A percentile compares a stretch with the other conserved stretches of the same genome.
These are phyloP conservation scores for Salvia miltiorrhiza DNA, from an alignment of 257 asterid species.

Conservation along the genomic window DNA sequence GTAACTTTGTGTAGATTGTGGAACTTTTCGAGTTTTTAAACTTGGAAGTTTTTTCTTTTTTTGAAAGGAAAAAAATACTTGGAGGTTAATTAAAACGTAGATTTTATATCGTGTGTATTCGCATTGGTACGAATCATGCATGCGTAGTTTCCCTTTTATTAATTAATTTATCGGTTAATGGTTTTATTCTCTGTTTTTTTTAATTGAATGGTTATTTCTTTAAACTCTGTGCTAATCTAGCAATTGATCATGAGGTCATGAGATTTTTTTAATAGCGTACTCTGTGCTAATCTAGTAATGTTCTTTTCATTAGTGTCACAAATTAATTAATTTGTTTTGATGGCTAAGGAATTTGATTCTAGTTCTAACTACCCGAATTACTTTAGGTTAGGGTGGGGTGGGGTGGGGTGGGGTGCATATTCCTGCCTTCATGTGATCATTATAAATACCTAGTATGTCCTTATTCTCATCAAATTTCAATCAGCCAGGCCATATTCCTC, in stretches of 20 bases:
- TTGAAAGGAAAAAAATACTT: no score
- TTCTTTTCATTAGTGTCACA: background rate
- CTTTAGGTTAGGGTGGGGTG: background rate
- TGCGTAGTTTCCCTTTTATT: background rate
- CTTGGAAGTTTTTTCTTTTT: no score
- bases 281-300: background rate
- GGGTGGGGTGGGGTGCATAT: background rate
- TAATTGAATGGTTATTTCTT: no score
- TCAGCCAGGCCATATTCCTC: no score
- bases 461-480: background rate
- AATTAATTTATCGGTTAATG: background rate
- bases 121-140: background rate
- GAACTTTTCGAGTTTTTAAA: no score
- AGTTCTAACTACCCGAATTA: slow-evolving; percentile 18
- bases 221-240: background rate
- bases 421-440: slow-evolving; percentile 3
- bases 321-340: background rate
- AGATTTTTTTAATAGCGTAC: background rate
- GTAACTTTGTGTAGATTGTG: no score
- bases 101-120: background rate
- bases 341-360: slow-evolving; percentile 10
- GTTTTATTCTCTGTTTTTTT: no score
- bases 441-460: background rate
- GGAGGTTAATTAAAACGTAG: no score
- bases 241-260: background rate